phyloP scores from a whole-genome alignment of 179 eudicot species.

The Silene vulgaris region DNA sequence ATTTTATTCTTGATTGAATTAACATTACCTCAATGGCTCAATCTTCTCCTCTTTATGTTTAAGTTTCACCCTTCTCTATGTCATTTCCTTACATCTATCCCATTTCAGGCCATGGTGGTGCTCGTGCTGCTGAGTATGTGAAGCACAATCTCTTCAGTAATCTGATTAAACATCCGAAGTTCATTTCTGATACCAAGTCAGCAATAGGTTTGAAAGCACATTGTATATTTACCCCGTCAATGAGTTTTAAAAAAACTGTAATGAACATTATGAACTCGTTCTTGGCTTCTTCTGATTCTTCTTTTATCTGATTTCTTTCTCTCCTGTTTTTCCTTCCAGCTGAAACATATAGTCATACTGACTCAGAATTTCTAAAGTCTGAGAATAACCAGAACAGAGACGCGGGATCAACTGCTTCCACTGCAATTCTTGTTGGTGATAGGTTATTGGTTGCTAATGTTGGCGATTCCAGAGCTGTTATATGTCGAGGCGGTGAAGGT shows the following conservation, averaged over 20 bases:
- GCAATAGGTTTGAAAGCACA: constrained; percentile 62
- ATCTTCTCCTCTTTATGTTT: constrained; percentile 3
- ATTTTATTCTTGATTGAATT: constrained; percentile 5
- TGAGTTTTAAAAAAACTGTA: not conserved
- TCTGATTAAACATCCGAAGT: constrained; percentile 89
- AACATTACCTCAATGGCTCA: not conserved
- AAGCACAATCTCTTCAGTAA: constrained; percentile 90
- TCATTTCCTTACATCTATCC: constrained; percentile 7
- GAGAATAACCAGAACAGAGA: constrained; percentile 84
- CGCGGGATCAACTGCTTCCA: constrained; percentile 99
- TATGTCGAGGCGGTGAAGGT: constrained; percentile 90
- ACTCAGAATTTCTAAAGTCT: constrained; percentile 83
- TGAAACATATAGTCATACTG: constrained; percentile 89
- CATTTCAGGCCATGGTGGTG: constrained; percentile 88
- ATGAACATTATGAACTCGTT: not conserved
- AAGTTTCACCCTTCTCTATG: not conserved
- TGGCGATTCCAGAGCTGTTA: constrained; percentile 98
- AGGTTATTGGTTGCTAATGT: constrained; percentile 94
- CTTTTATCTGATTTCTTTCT: not conserved
- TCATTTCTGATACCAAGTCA: constrained; percentile 91
- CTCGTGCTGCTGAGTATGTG: constrained; percentile 96
- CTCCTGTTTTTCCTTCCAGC: constrained; percentile 40
- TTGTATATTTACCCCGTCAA: constrained; percentile 7
- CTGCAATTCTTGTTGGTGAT: constrained; percentile 97
- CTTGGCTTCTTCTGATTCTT: not conserved